phyloP scores from a whole-genome alignment of 495 filamentous ascomycete genomes.

The Arthonia radiata region DNA sequence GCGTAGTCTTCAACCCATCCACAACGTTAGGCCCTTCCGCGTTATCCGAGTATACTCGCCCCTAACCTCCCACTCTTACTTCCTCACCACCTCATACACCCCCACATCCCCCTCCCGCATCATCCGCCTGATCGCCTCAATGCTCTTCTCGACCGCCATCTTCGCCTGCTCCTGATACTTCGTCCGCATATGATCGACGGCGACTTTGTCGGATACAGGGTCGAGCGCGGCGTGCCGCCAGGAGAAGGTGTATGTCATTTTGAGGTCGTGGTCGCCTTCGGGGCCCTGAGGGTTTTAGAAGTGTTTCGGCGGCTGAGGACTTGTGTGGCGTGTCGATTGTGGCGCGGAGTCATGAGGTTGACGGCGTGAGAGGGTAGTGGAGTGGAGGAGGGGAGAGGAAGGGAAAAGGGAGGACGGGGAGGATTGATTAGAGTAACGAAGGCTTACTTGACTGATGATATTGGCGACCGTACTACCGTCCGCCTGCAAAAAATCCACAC shows the following conservation, averaged over 20 bases:
- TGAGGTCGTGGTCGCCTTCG: constrained; percentile 17
- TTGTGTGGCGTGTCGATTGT: no score
- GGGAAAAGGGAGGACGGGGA: no score
- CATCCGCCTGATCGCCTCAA: constrained; percentile 9
- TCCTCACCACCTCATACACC: constrained; percentile 15
- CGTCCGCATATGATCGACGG: constrained; percentile 9
- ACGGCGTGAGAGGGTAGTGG: no score
- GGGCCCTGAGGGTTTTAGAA: no score
- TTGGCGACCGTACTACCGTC: constrained; percentile 19
- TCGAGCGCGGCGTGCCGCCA: constrained; percentile 18
- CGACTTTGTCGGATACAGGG: constrained; percentile 9
- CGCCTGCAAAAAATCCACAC: constrained; percentile 12
- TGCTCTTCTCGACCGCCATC: constrained; percentile 8
- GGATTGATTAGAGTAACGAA: no score
- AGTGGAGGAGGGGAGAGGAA: no score
- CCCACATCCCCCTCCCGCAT: constrained; percentile 8
- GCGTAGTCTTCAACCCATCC: no score
- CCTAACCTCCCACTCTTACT: no score
- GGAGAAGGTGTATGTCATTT: constrained; percentile 31
- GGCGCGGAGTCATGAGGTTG: no score
- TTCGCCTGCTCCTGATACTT: constrained; percentile 8
- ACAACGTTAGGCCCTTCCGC: no score
- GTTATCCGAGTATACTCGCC: no score
- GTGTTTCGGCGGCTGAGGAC: no score
- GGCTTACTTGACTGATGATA: constrained; percentile 24